Evolutionary conservation across 345 rosid species (phyloP), one percentile per base, ranked within the genome.

Genomic region (Hibiscus syriacus): DNA sequence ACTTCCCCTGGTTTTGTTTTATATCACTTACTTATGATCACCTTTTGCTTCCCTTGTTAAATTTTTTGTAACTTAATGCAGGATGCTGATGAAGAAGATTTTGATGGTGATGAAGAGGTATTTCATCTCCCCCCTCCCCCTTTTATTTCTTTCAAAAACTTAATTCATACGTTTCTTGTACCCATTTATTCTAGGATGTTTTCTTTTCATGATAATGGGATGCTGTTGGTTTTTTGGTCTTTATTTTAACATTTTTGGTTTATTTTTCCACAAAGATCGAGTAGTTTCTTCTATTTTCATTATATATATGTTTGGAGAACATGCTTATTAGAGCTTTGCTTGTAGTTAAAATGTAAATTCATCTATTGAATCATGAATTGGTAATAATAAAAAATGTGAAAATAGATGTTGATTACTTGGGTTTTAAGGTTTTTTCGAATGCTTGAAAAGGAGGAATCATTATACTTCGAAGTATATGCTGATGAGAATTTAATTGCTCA

Each of bases 71-170:
- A 19, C 58, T 12, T 25, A 17, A 25, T 58, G 69, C 75, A 88
- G 93, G 93, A 88, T 25, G 87, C 87, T 70, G 93, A 88, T 74
- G 91, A 86, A 73, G 91, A 86, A 69, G 87, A 82, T 66, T 80
- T 78, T 72, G 88, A 77, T 2, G 90, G 74, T 39, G 89, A 83
- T n/a, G 85, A 83, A 66, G 92, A 85, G 88, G 90, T 83, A 82
- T 9, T 11, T 27, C 41, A 38, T n/a, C n/a, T n/a, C n/a, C n/a
- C n/a, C n/a, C n/a, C n/a, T n/a, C n/a, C 13, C 3, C 41, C 12
- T 13, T 38, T 38, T 38, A 38, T 43, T 41, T 43, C 49, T 14
- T 43, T 43, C 5, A 14, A 14, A 43, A 43, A 43, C 17, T 9
- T 43, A 43, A 43, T 43, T 43, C 49, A 43, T 43, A 43, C 49